These are phyloP conservation scores for Bipolaris victoriae DNA, from an alignment of 2,329 filamentous ascomycete species.

Conservation along the genomic window DNA sequence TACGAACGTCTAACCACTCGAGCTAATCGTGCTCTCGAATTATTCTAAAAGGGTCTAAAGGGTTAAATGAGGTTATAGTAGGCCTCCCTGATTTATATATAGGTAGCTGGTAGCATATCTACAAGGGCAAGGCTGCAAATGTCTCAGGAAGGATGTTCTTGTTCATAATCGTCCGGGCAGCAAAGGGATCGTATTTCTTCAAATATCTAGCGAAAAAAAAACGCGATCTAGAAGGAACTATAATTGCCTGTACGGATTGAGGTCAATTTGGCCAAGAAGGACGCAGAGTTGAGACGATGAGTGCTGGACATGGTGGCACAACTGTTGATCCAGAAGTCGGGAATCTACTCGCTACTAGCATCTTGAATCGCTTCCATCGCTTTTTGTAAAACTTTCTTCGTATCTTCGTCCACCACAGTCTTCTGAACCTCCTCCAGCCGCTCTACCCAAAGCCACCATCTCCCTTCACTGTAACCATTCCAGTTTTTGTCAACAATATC, in stretches of 20 bases:
- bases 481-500: background rate
- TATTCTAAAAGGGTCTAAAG: slow-evolving; percentile 10
- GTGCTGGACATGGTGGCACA: slow-evolving; percentile 8
- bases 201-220: slow-evolving; percentile 9
- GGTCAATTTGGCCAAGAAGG: slow-evolving; percentile 17
- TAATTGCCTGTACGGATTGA: slow-evolving; percentile 13
- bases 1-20: slow-evolving; percentile 11
- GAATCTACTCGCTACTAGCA: slow-evolving; percentile 23
- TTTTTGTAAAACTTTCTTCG: background rate
- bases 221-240: slow-evolving; percentile 10
- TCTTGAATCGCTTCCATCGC: slow-evolving; percentile 28
- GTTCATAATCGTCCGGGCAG: background rate
- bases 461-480: background rate
- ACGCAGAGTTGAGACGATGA: slow-evolving; percentile 14
- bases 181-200: slow-evolving; percentile 4
- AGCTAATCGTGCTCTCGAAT: slow-evolving; percentile 11
- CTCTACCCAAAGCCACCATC: background rate
- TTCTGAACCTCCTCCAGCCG: background rate
- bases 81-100: slow-evolving; percentile 14
- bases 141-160: slow-evolving; percentile 4
- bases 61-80: slow-evolving; percentile 9
- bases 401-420: background rate
- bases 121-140: slow-evolving; percentile 3
- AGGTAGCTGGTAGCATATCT: slow-evolving; percentile 11
- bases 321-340: slow-evolving; percentile 7